Percentiles rank a stretch among this genome's conserved stretches.
phyloP scores from a whole-genome alignment of 2,329 filamentous ascomycete genomes.

The Phaeosphaeria sp. region DNA sequence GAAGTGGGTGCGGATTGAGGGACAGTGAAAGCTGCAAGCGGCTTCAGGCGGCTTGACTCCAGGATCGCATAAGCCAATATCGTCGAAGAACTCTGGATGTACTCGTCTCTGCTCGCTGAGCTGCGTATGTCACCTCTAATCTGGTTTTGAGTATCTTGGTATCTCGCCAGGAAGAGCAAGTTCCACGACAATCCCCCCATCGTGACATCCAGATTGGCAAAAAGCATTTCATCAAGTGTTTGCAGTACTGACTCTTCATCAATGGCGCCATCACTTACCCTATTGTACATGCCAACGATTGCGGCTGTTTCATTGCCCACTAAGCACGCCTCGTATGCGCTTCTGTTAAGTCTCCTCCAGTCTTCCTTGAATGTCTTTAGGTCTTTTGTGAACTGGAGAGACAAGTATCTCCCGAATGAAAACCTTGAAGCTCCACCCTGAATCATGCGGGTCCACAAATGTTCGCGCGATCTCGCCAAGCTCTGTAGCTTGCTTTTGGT shows the following conservation, averaged over 20 bases:
- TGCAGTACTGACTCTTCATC: slow-evolving; percentile 33
- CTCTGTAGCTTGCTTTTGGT: no score
- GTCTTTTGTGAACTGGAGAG: no score
- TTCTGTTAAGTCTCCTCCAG: no score
- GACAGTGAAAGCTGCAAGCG: slow-evolving; percentile 46
- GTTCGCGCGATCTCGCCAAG: slow-evolving; percentile 34
- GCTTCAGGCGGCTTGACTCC: slow-evolving; percentile 50
- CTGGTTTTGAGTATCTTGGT: slow-evolving; percentile 37
- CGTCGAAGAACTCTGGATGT: no score
- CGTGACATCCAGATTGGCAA: slow-evolving; percentile 57
- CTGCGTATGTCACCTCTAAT: slow-evolving; percentile 31
- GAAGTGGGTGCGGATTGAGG: slow-evolving; percentile 51
- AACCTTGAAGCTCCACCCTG: slow-evolving; percentile 43
- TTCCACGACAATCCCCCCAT: slow-evolving; percentile 52
- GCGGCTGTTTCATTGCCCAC: no score
- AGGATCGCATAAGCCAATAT: slow-evolving; percentile 29
- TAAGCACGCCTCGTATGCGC: no score
- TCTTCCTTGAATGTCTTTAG: no score
- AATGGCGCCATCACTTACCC: background rate
- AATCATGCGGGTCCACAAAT: slow-evolving; percentile 43
- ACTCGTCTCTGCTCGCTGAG: no score
- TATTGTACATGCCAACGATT: no score
- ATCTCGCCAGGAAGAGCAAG: slow-evolving; percentile 49
- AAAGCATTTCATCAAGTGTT: slow-evolving; percentile 56
- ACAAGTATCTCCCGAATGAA: no score